Base-by-base conservation (phyloP, 1,139 yeast genomes). In the Taiozyma sp. region DNA sequence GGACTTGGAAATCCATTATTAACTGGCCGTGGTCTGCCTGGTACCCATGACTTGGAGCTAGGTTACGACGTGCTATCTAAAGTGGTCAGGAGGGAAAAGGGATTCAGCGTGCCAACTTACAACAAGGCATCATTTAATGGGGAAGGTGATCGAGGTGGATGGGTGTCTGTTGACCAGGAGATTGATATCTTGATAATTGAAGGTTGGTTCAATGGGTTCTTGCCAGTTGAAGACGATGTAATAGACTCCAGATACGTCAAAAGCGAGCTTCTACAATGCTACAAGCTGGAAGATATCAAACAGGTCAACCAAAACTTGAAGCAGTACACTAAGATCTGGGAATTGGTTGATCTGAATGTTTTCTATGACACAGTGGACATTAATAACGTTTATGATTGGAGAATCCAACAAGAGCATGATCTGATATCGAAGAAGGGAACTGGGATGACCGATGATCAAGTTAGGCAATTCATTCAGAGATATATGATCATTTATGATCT, bases 141-240 rank as follows among this genome's bases (percentile, higher is more conserved):
- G 0, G 77, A 77, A 54, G 99, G 99, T 4, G 98, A 93, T 66
- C 69, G 98, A 49, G 59, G 67, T 0, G 58, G 68, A 9, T 79
- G 84, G 83, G 61, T 57, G 9, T 44, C 45, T 1, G 65, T 75
- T 3, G 61, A 61, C 2, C 62, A 66, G 2, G 75, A 76, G 0
- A 72, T 81, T 5, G 88, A 87, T 60, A 75, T 90, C 1, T 75
- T 91, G 4, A 66, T 93, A 7, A 75, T 93, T 48, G 99, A 93
- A 69, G 99, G 99, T 2, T 93, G 99, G 99, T 89, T 91, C 68
- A 79, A 83, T 28, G 98, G 98, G 2, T 91, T 81, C 65, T 58
- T 63, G 35, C 77, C 91, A 2, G 59, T 77, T 22, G 51, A 53
- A 3, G 56, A 69, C 22, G 69, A 64, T 4, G 64, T 58, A 6